Evolutionary conservation across 352 stramenopile species (phyloP).

Genomic region (Phytophthora fragariaefolia): DNA sequence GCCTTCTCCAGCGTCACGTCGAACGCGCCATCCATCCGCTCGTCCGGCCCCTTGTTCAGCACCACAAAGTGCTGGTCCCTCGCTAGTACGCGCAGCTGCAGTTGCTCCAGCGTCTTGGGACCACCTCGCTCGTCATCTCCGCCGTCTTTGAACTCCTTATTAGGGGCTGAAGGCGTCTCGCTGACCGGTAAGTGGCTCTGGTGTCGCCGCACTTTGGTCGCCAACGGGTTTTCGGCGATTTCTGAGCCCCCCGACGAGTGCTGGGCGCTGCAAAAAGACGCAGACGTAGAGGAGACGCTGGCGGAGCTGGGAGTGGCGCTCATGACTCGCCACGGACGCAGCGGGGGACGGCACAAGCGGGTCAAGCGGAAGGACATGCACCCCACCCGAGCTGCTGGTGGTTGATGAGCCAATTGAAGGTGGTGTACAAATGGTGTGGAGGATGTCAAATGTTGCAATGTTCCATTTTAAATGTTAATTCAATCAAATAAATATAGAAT

Average conservation of each 20-base stretch:
- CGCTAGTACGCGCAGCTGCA: conserved; percentile 62
- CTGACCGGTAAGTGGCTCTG: conserved; percentile 56
- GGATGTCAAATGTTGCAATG: conserved; percentile 2
- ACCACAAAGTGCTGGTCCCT: conserved; percentile 68
- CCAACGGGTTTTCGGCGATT: conserved; percentile 13
- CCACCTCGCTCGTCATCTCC: conserved; percentile 51
- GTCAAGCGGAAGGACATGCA: conserved; percentile 30
- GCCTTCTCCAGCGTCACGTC: conserved; percentile 91
- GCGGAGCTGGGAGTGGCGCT: conserved; percentile 10
- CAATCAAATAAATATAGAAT: too few relatives aligned
- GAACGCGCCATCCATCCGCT: conserved; percentile 89
- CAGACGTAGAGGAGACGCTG: neutral
- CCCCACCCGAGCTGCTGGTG: conserved; percentile 11
- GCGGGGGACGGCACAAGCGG: conserved; percentile 18
- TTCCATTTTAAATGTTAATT: too few relatives aligned
- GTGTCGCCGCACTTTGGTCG: conserved; percentile 47
- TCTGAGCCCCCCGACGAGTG: neutral
- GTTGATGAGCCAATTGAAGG: conserved; percentile 15
- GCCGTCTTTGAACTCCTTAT: neutral
- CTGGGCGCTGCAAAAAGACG: conserved; percentile 11
- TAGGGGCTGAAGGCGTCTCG: neutral
- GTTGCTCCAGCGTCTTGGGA: conserved; percentile 53
- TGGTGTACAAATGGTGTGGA: conserved; percentile 19
- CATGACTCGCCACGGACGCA: conserved; percentile 21
- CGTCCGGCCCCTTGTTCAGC: conserved; percentile 83